Evolutionary conservation across 2,329 filamentous ascomycete species (phyloP).

Genomic region (Pleomassaria siparia): DNA sequence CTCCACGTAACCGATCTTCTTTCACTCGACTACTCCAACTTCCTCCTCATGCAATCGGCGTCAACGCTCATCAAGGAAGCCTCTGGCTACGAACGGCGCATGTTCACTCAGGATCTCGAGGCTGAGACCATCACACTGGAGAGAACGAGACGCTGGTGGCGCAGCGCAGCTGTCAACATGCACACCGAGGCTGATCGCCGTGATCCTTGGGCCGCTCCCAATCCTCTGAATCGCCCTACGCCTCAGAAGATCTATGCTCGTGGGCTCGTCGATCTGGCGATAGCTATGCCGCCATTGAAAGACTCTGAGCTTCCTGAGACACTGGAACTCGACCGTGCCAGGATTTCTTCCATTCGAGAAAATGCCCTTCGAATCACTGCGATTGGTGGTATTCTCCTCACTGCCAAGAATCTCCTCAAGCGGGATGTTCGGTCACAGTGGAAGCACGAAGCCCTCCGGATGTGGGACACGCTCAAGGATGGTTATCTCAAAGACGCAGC

Average conservation of each 20-base stretch:
- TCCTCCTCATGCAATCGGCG: conserved; percentile 70
- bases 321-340: conserved; percentile 66
- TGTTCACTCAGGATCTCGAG: conserved; percentile 67
- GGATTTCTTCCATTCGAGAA: conserved; percentile 60
- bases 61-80: conserved; percentile 72
- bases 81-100: conserved; percentile 71
- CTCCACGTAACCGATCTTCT: conserved; percentile 76
- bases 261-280: conserved; percentile 73
- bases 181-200: conserved; percentile 66
- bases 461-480: conserved; percentile 68
- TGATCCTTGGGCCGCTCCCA: conserved; percentile 66
- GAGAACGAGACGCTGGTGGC: conserved; percentile 68
- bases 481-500: conserved; percentile 58
- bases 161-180: conserved; percentile 63
- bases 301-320: conserved; percentile 69
- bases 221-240: conserved; percentile 59
- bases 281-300: conserved; percentile 61
- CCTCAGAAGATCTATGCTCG: conserved; percentile 73
- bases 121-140: conserved; percentile 57
- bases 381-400: conserved; percentile 72
- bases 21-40: conserved; percentile 81
- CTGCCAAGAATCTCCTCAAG: conserved; percentile 81
- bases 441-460: conserved; percentile 72
- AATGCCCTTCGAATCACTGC: conserved; percentile 68
- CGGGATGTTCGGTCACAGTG: conserved; percentile 76